phyloP scores from a whole-genome alignment of 345 rosid genomes.

The Hibiscus tridactylites region DNA sequence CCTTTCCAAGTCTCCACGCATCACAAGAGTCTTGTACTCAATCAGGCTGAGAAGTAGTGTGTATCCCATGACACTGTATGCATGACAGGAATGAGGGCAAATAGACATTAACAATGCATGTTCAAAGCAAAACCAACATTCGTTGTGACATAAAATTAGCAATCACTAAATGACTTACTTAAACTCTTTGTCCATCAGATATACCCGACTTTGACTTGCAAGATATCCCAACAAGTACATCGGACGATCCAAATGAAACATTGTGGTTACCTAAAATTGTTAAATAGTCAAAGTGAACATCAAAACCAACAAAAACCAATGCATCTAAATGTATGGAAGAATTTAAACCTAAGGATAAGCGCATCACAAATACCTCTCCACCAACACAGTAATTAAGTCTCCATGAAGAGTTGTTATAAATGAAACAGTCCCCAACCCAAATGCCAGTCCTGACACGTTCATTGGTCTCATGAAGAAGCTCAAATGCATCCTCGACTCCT shows the following conservation, averaged over 20 bases:
- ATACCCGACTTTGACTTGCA: conserved; percentile 95
- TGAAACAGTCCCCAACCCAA: conserved; percentile 99
- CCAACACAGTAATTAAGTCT: conserved; percentile 99
- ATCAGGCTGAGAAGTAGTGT: conserved; percentile 79
- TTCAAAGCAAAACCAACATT: not conserved
- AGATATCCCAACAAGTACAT: conserved; percentile 99
- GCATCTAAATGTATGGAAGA: not conserved
- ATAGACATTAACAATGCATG: not conserved
- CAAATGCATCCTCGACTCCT: conserved; percentile 99
- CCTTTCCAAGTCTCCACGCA: conserved; percentile 84
- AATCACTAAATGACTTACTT: conserved; percentile 46
- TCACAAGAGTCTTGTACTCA: conserved; percentile 92
- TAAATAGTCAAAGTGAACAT: not conserved
- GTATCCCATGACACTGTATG: conserved; percentile 67
- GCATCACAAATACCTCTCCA: conserved; percentile 69
- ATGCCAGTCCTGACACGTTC: conserved; percentile 98
- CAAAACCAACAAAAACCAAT: not conserved
- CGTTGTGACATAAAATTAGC: conserved; percentile 3
- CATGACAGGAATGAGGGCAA: conserved; percentile 12
- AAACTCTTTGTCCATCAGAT: conserved; percentile 95
- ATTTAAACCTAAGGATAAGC: conserved; percentile 4
- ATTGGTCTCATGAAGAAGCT: conserved; percentile 94
- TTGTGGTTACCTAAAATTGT: conserved; percentile 73
- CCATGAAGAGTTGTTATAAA: conserved; percentile 95
- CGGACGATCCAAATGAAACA: conserved; percentile 99